Evolutionary conservation across 208 protist genomes (phyloP), one percentile per base, ranked within the genome.

Genomic region (Leishmania tarentolae): DNA sequence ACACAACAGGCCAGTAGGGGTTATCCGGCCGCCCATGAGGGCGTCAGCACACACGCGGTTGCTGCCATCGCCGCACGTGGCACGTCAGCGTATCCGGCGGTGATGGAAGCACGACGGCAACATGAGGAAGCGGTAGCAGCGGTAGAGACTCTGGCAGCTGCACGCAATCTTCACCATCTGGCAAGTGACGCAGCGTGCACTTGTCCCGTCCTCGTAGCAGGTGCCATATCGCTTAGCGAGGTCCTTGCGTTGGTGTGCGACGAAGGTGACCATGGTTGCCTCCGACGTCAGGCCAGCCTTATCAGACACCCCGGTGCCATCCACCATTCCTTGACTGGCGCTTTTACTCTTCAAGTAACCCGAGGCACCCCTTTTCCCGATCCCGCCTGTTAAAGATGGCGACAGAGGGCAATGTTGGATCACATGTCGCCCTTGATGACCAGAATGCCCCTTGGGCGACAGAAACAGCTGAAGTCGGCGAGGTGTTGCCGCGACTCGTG

Each of bases 41-140:
- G 86, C 82, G 75, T 83, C 82, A 2, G 68, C 75, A 57, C 83
- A 80, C 69, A 79, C 44, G 61, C 72, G 35, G 53, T 37, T 21
- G 53, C 83, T 72, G 76, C 88, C 89, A 50, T 77, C 69, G 28
- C 80, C 75, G 80, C 88, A 91, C 28, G 78, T 63, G 40, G 86
- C 71, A 46, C 79, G 84, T 83, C 86, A 91, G 81, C 88, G 89
- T 59, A 46, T 69, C 19, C 88, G 85, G 81, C 88, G 89, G 82
- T 91, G 88, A 65, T 82, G 82, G 44, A 84, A 82, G 37, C 75
- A 80, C 44, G 68, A 70, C 24, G 86, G 78, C 17, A 83, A 81
- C 69, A 88, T 9, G 71, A 91, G 47, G 73, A 86, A 91, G 56
- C 66, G 47, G 46, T 57, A 47, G 71, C 88, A 91, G 53, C 65